Evolutionary conservation across 192 early-diverging fungal species (phyloP), one percentile per base, ranked within the genome.

Genomic region (Umbelopsis sp.): DNA sequence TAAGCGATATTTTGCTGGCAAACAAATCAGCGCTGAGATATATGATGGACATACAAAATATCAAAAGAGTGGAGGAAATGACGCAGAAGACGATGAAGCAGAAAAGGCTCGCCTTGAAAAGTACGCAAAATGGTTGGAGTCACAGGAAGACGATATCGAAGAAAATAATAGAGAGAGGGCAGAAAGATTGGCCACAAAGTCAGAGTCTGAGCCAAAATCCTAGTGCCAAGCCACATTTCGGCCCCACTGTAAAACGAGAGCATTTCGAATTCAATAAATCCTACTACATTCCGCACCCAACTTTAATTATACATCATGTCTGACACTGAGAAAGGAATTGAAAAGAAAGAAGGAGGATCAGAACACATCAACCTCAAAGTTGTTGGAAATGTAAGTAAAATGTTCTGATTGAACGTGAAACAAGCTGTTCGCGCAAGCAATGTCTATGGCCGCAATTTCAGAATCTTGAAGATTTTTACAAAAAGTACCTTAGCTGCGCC

Each of bases 281-380:
- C 38, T 41, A 41, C 38, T 62, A 26, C 26, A 31, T 2, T 34
- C 14, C 26, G 17, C 14, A 20, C 56, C 26, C n/a, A 4, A 14
- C 56, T n/a, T 62, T 20, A 32, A 62, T 62, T 32, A 34, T 44
- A 44, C 67, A 66, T 47, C 25, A 80, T 80, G 79, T 59, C 74
- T 65, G 79, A 80, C 51, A n/a, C 69, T n/a, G 65, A 56, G 29
- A 66, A 70, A 16, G 65, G 71, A 51, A 32, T 54, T 2, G 75
- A 81, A 68, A 81, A 81, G 66, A 77, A 91, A 31, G 80, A 85
- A 54, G 70, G 71, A 50, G 78, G 76, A 34, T 45, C 50, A 53
- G 91, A 95, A 74, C 96, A 97, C 77, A 94, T 97, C 75, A 97
- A 95, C 84, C 84, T 97, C 62, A 96, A 96, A 72, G 96, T 97